phyloP scores from a whole-genome alignment of 2,329 filamentous ascomycete genomes.

The Fusarium nisikadoi region DNA sequence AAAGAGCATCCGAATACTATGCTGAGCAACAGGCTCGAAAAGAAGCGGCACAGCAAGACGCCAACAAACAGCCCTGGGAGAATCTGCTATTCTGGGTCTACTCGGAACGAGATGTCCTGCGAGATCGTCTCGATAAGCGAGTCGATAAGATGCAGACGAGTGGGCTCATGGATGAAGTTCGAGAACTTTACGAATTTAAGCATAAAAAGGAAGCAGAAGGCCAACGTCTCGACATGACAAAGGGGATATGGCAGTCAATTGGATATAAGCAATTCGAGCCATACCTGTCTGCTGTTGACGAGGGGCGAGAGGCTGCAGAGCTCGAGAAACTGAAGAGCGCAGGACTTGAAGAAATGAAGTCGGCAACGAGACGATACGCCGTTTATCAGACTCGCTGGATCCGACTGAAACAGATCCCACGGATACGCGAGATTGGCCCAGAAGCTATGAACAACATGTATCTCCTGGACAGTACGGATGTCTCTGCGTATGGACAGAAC shows the following conservation, averaged over 20 bases:
- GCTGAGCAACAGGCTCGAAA: constrained; percentile 72
- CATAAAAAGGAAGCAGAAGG: constrained; percentile 55
- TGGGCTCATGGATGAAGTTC: constrained; percentile 62
- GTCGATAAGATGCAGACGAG: constrained; percentile 84
- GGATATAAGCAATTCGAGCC: constrained; percentile 91
- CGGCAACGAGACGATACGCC: constrained; percentile 88
- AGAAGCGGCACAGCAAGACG: constrained; percentile 40
- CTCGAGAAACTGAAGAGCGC: constrained; percentile 65
- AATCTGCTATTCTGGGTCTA: constrained; percentile 89
- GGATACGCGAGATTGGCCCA: constrained; percentile 66
- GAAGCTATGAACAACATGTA: constrained; percentile 71
- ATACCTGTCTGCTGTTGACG: constrained; percentile 67
- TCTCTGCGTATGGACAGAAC: constrained; percentile 67
- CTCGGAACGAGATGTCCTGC: constrained; percentile 74
- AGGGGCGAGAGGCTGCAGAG: constrained; percentile 46
- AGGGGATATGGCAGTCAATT: constrained; percentile 96
- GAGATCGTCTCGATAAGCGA: constrained; percentile 76
- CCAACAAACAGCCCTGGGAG: constrained; percentile 54
- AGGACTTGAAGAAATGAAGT: constrained; percentile 80
- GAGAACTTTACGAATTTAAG: constrained; percentile 57
- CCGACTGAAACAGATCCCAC: constrained; percentile 79
- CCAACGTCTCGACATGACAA: constrained; percentile 72
- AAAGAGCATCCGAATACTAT: constrained; percentile 86
- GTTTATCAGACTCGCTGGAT: constrained; percentile 90
- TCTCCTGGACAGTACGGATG: constrained; percentile 82